Conservation (phyloP, 1,284 basidiomycete species). For the Microbotryum lychnidis-dioicae region DNA sequence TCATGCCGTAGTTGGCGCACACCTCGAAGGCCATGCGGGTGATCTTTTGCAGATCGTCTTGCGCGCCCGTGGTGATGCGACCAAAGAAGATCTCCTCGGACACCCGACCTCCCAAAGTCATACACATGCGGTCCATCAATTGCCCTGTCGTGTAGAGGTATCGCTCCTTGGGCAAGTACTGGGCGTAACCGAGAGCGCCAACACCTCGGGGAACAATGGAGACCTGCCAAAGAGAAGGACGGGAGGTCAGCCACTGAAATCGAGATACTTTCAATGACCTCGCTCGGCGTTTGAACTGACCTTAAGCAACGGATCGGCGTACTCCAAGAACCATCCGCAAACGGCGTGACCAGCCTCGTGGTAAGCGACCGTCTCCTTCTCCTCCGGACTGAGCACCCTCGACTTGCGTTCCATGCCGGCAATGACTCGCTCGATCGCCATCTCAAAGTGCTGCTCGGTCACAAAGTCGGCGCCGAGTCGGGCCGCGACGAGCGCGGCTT, state of each 20-base stretch:
- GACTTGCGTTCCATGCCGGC: constrained; percentile 95
- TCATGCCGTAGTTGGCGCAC: constrained; percentile 71
- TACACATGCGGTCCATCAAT: constrained; percentile 91
- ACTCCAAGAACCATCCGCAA: constrained; percentile 96
- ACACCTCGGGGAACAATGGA: constrained; percentile 97
- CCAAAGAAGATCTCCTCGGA: constrained; percentile 99
- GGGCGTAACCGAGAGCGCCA: constrained; percentile 89
- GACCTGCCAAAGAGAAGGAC: constrained; percentile 45
- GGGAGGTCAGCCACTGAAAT: background rate
- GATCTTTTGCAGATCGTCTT: constrained; percentile 69
- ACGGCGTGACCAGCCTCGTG: constrained; percentile 99
- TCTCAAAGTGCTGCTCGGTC: constrained; percentile 82
- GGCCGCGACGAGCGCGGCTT: constrained; percentile 91
- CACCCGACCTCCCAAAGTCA: constrained; percentile 97
- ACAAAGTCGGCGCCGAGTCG: constrained; percentile 72
- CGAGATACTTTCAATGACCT: background rate
- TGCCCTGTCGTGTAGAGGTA: constrained; percentile 94
- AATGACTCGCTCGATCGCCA: constrained; percentile 95
- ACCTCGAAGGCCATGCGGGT: constrained; percentile 96
- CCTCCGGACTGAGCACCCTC: constrained; percentile 81
- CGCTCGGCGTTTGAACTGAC: constrained; percentile 8
- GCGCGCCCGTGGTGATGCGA: constrained; percentile 90
- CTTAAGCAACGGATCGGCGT: constrained; percentile 92
- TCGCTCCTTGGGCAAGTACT: constrained; percentile 92
- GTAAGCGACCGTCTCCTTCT: constrained; percentile 98